Evolutionary conservation across 2,329 filamentous ascomycete genomes (phyloP).

Genomic region (Xylaria sp.): DNA sequence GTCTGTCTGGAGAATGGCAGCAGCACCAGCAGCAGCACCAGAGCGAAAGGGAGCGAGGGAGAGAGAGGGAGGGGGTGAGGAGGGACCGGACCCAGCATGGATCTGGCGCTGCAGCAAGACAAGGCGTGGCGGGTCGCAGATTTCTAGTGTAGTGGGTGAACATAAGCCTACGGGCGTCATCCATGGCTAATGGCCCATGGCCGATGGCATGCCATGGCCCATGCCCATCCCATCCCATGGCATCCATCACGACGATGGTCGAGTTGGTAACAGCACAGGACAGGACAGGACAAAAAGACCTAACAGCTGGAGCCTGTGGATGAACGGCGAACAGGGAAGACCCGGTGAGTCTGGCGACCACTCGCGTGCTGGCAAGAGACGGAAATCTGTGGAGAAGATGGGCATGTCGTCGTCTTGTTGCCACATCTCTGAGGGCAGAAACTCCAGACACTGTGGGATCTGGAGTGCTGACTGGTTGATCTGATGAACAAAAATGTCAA

Average conservation of each 20-base stretch:
- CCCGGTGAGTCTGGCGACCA: conserved; percentile 14
- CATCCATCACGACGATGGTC: conserved; percentile 1
- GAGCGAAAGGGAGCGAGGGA: background rate
- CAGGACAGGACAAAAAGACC: background rate
- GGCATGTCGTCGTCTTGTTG: conserved; percentile 10
- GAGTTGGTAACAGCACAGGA: background rate
- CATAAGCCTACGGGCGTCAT: conserved; percentile 3
- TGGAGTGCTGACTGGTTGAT: conserved; percentile 6
- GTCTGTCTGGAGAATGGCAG: no score
- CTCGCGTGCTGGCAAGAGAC: conserved; percentile 11
- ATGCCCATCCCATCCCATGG: background rate
- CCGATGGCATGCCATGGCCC: no score
- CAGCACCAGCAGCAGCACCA: no score
- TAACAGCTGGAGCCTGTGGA: conserved; percentile 1
- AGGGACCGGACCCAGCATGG: conserved; percentile 12
- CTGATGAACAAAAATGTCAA: conserved; percentile 7
- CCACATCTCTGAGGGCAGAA: background rate
- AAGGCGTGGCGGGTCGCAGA: conserved; percentile 18
- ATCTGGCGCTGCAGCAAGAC: conserved; percentile 12
- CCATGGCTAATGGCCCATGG: background rate
- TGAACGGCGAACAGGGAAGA: conserved; percentile 15
- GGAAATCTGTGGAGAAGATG: conserved; percentile 16
- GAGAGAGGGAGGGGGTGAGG: conserved; percentile 1
- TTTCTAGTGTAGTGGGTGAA: conserved; percentile 1
- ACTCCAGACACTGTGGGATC: conserved; percentile 4